Percentiles rank a stretch among this genome's conserved stretches.
These are phyloP conservation scores for Fragilariopsis cylindrus DNA, from an alignment of 108 stramenopile genomes.

Conservation along the genomic window DNA sequence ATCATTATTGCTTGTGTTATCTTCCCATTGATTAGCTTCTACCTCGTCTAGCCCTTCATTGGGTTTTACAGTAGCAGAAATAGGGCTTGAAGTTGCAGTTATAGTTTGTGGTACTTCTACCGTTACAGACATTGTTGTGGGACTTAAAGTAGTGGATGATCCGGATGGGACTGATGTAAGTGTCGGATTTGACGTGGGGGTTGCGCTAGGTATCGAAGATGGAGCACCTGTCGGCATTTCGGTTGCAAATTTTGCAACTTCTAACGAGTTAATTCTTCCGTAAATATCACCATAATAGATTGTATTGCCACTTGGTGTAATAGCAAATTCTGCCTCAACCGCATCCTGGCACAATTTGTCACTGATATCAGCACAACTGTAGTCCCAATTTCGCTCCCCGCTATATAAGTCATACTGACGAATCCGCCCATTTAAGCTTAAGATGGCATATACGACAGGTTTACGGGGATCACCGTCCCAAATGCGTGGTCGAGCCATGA, in stretches of 20 bases:
- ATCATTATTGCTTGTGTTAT: not conserved
- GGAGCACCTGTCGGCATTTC: slow-evolving; percentile 26
- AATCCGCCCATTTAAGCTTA: slow-evolving; percentile 31
- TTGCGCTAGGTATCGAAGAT: slow-evolving; percentile 7
- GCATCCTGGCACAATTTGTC: slow-evolving; percentile 25
- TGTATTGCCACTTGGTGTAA: slow-evolving; percentile 33
- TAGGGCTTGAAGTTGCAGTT: too few species aligned
- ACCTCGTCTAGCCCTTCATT: not conserved
- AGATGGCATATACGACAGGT: slow-evolving; percentile 35
- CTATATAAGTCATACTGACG: slow-evolving; percentile 22
- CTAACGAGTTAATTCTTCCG: slow-evolving; percentile 38
- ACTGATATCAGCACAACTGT: slow-evolving; percentile 25
- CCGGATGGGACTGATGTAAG: slow-evolving; percentile 7
- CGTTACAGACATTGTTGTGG: not conserved
- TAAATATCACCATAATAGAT: slow-evolving; percentile 50
- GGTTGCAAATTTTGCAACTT: slow-evolving; percentile 37
- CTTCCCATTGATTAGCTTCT: not conserved
- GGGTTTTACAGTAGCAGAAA: too few species aligned
- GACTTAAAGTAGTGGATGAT: not conserved
- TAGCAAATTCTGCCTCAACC: slow-evolving; percentile 44
- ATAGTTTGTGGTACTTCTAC: too few species aligned
- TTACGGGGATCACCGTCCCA: slow-evolving; percentile 7
- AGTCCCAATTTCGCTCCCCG: slow-evolving; percentile 31
- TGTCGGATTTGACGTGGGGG: slow-evolving; percentile 15
- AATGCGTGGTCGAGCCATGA: slow-evolving; percentile 22